These are phyloP conservation scores for Populus hybrid DNA, from an alignment of 441 rosid species.

Conservation along the genomic window DNA sequence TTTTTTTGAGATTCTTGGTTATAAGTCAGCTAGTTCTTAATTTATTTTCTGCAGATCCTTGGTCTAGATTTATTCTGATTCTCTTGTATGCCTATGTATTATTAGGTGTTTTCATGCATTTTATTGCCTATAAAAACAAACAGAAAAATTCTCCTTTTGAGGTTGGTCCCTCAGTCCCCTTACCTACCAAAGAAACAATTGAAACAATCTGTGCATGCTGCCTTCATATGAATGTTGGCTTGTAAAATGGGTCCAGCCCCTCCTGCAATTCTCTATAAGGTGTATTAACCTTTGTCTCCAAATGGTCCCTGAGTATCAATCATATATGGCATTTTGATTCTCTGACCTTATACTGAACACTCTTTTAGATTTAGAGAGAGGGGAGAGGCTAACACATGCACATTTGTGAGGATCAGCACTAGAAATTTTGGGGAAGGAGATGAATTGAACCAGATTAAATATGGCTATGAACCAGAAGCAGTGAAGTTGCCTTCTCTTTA, in stretches of 20 bases:
- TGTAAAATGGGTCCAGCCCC: slow-evolving; percentile 17
- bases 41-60: no score
- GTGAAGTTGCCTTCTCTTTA: not conserved
- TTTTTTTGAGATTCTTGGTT: no score
- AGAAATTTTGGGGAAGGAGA: not conserved
- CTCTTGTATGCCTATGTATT: no score
- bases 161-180: not conserved
- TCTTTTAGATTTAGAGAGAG: not conserved
- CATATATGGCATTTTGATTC: slow-evolving; percentile 10
- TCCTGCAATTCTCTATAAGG: not conserved
- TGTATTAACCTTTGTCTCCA: not conserved
- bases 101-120: no score
- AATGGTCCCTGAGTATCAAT: not conserved
- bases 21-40: no score
- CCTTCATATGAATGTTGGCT: slow-evolving; percentile 14
- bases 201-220: slow-evolving; percentile 4
- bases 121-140: not conserved
- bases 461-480: not conserved
- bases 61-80: no score
- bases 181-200: slow-evolving; percentile 12
- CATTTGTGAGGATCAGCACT: not conserved
- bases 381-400: not conserved
- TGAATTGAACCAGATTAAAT: not conserved
- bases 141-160: slow-evolving; percentile 1
- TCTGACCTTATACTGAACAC: not conserved